These are phyloP conservation scores for Schoenoplectus tabernaemontani DNA, from an alignment of 202 grass and related monocot genomes.

Conservation along the genomic window DNA sequence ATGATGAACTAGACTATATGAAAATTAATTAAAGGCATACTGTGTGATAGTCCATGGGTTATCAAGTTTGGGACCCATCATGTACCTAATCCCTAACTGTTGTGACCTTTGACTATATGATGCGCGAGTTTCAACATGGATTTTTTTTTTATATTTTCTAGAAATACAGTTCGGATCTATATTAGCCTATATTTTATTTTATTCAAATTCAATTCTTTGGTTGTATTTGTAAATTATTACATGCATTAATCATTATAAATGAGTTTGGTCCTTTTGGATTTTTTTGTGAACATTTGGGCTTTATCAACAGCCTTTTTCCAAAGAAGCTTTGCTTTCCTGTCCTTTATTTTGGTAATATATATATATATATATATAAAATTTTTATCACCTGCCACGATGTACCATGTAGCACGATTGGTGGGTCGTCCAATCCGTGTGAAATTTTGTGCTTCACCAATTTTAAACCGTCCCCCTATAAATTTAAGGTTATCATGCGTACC, in stretches of 20 bases:
- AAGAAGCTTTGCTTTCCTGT: background rate
- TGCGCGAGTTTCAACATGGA: background rate
- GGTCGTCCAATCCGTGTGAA: too few relatives aligned
- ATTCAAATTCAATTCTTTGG: background rate
- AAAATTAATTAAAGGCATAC: background rate
- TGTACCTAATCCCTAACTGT: background rate
- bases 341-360: background rate
- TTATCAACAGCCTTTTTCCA: background rate
- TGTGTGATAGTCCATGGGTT: background rate
- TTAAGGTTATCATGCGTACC: too few relatives aligned
- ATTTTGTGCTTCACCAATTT: too few relatives aligned
- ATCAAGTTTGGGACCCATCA: background rate
- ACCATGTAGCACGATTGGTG: too few relatives aligned
- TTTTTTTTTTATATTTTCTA: background rate
- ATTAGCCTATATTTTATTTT: background rate
- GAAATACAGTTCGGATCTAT: background rate
- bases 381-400: too few relatives aligned
- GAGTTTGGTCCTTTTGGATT: conserved; percentile 5
- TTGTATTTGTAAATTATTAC: background rate
- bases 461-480: too few relatives aligned
- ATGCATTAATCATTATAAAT: background rate
- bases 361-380: background rate
- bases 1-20: background rate
- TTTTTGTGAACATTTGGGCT: background rate
- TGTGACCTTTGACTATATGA: conserved; percentile 9